Base-by-base conservation (phyloP, 2,329 filamentous ascomycete species). In the Aspergillus pseudoterreus region DNA sequence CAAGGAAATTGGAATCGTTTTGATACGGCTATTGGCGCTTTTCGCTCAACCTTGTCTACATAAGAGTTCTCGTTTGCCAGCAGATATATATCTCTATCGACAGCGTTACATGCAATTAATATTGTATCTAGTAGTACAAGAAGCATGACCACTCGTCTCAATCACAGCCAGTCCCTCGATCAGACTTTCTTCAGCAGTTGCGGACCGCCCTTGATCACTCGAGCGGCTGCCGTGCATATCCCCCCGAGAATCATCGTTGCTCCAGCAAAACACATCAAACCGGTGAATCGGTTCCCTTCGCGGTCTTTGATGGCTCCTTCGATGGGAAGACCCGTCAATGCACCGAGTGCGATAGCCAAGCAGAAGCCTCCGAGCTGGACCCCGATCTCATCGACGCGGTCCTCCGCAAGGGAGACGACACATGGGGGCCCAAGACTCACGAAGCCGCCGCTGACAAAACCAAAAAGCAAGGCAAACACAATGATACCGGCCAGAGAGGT, bases 401-500 rank as follows among this genome's bases (percentile, higher is more conserved):
- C 43, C 17, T 32, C 43, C 14, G 43, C 43, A 10, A 45, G 27
- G 10, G 43, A 22, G 6, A 45, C 43, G 11, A 45, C 43, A 15
- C 43, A 45, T 9, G 43, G 43, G 8, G 43, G 43, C 12, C 43
- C 43, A 2, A 45, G 27, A 17, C 43, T 45, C 21, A 45, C 43
- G 24, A 45, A 45, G 6, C 43, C 43, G 27, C 43, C 43, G 15
- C 43, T 45, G 22, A 45, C 27, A 45, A 45, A 45, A 27, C 43
- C 43, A 45, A 24, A 45, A 8, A 45, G 43, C n/a, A 45, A 6
- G 15, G 43, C 22, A 32, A 45, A 45, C 6, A 45, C 27, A 17
- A 45, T 45, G n/a, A 45, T 45, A 9, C 43, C 43, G 24, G 43
- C 43, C 14, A 45, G 24, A 6, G 22, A 45, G 11, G 43, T 45